A percentile compares a stretch with the other conserved stretches of the same genome.
phyloP scores from a whole-genome alignment of 441 rosid genomes.

The Populus hybrid region DNA sequence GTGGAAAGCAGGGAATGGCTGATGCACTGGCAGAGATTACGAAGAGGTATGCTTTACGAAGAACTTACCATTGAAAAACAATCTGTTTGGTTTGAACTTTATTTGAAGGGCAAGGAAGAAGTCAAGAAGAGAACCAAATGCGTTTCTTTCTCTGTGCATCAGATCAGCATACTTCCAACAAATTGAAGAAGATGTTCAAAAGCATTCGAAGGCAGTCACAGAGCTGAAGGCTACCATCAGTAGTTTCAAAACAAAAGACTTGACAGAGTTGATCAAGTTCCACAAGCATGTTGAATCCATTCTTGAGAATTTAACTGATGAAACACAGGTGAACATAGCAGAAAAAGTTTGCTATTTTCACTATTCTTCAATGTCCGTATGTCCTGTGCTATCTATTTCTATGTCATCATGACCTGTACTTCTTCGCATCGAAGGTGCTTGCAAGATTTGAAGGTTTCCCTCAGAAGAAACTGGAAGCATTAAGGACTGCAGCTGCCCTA shows the following conservation, averaged over 20 bases:
- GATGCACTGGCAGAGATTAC: slow-evolving; percentile 96
- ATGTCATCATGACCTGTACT: background rate
- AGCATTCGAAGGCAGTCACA: slow-evolving; percentile 49
- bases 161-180: slow-evolving; percentile 85
- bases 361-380: background rate
- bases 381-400: background rate
- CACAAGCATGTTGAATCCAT: slow-evolving; percentile 60
- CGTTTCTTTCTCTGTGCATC: slow-evolving; percentile 15
- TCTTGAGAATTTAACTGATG: slow-evolving; percentile 80
- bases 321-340: slow-evolving; percentile 41
- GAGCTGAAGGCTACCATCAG: slow-evolving; percentile 51
- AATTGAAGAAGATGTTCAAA: slow-evolving; percentile 75
- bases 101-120: background rate
- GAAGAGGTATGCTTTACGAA: slow-evolving; percentile 44
- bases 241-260: slow-evolving; percentile 69
- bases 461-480: slow-evolving; percentile 67
- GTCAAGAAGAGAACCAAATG: background rate
- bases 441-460: slow-evolving; percentile 86
- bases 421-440: slow-evolving; percentile 48
- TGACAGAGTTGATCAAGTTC: slow-evolving; percentile 64
- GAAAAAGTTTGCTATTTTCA: background rate
- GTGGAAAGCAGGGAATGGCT: slow-evolving; percentile 91
- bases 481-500: slow-evolving; percentile 70
- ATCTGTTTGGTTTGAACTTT: background rate
- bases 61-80: background rate